Evolutionary conservation across 805 yeast species (phyloP).

Genomic region (Monosporozyma aerobia): DNA sequence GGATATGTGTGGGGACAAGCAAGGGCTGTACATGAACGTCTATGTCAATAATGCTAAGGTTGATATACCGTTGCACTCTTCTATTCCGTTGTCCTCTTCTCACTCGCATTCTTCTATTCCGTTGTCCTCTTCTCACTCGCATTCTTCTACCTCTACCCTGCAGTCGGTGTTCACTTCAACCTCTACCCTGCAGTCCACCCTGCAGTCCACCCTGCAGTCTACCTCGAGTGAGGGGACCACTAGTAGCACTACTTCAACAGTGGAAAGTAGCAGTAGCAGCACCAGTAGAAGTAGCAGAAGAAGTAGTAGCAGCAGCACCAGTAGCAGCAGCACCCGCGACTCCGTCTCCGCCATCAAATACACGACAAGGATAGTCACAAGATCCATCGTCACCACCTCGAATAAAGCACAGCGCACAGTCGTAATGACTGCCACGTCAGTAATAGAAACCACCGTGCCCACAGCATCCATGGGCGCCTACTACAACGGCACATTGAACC

Average conservation of each 20-base stretch:
- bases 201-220: too few species aligned
- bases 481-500: background rate
- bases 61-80: background rate
- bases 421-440: slow-evolving; percentile 22
- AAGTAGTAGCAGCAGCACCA: too few species aligned
- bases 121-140: background rate
- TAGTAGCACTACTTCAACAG: too few species aligned
- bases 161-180: too few species aligned
- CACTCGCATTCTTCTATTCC: background rate
- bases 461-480: slow-evolving; percentile 1
- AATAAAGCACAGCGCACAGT: slow-evolving; percentile 16
- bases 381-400: slow-evolving; percentile 18
- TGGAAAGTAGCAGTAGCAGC: too few species aligned
- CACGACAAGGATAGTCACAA: slow-evolving; percentile 18
- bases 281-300: too few species aligned
- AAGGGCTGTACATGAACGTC: slow-evolving; percentile 34
- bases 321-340: too few species aligned
- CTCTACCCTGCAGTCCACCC: too few species aligned
- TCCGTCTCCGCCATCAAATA: slow-evolving; percentile 13
- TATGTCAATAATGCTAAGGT: slow-evolving; percentile 30
- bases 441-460: slow-evolving; percentile 14
- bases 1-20: slow-evolving; percentile 59
- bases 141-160: too few species aligned
- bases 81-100: background rate
- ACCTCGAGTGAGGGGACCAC: too few species aligned